A percentile compares a stretch with the other conserved stretches of the same genome.
phyloP scores from a whole-genome alignment of 179 eudicot genomes.

The Corrigiola litoralis region DNA sequence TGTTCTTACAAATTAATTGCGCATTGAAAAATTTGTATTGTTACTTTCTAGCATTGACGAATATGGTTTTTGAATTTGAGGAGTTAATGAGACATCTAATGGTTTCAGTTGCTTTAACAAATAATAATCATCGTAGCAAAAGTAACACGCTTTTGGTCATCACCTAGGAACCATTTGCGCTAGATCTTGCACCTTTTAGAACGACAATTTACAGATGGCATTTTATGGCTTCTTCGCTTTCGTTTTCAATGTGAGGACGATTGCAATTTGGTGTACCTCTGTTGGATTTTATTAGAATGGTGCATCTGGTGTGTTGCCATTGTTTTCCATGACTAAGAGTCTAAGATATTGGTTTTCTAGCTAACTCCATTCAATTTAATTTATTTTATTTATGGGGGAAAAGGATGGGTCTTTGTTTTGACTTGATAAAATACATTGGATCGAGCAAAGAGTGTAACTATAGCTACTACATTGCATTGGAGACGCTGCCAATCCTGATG shows the following conservation, averaged over 20 bases:
- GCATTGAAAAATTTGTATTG: not conserved
- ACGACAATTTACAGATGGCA: not conserved
- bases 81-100: no score
- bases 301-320: no score
- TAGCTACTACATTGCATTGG: no score
- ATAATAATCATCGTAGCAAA: no score
- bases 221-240: not conserved
- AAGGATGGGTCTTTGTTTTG: not conserved
- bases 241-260: not conserved
- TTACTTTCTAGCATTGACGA: not conserved
- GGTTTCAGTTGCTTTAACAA: not conserved
- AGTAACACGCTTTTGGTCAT: not conserved
- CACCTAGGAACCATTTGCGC: no score
- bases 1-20: not conserved
- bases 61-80: not conserved
- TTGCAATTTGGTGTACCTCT: not conserved
- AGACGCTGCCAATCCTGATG: no score
- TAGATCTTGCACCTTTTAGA: constrained; percentile 8
- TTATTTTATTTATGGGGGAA: no score
- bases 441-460: no score
- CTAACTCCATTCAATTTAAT: no score
- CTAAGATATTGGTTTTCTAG: no score
- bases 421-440: no score
- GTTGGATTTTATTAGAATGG: not conserved
- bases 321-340: no score